Conservation (phyloP, 768 basidiomycete genomes). For the Leccinum subtestaceum region DNA sequence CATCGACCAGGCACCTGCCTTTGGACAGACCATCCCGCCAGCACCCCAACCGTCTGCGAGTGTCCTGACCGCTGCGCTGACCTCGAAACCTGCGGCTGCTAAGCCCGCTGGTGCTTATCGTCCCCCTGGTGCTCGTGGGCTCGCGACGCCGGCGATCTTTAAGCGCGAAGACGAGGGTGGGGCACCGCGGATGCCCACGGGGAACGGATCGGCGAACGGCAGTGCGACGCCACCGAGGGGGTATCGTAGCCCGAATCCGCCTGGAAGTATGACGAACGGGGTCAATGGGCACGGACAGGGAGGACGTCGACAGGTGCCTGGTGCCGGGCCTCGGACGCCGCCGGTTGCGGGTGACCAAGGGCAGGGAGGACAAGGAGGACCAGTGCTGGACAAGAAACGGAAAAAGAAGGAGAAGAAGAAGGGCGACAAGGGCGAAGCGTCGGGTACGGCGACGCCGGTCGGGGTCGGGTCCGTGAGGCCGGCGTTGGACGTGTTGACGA, state of each 20-base stretch:
- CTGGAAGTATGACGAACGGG: conserved; percentile 43
- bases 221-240: conserved; percentile 61
- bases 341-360: conserved; percentile 40
- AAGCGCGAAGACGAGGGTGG: conserved; percentile 92
- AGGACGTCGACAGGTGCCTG: conserved; percentile 58
- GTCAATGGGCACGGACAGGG: conserved; percentile 27
- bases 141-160: conserved; percentile 83
- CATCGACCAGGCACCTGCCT: conserved; percentile 61
- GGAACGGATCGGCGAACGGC: conserved; percentile 39
- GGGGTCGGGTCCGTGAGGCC: conserved; percentile 28
- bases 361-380: conserved; percentile 22
- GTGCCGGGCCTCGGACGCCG: conserved; percentile 55
- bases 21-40: conserved; percentile 62
- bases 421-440: conserved; percentile 34
- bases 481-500: conserved; percentile 38
- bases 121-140: conserved; percentile 29
- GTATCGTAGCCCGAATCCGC: conserved; percentile 56
- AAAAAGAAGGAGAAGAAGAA: conserved; percentile 63
- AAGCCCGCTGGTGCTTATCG: conserved; percentile 88
- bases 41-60: conserved; percentile 65
- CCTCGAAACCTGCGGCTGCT: conserved; percentile 51
- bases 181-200: conserved; percentile 45
- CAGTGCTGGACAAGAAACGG: conserved; percentile 37
- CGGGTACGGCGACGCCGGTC: conserved; percentile 29
- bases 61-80: conserved; percentile 46